Conservation (phyloP, 208 protist species). For the Trypanosoma mega region DNA sequence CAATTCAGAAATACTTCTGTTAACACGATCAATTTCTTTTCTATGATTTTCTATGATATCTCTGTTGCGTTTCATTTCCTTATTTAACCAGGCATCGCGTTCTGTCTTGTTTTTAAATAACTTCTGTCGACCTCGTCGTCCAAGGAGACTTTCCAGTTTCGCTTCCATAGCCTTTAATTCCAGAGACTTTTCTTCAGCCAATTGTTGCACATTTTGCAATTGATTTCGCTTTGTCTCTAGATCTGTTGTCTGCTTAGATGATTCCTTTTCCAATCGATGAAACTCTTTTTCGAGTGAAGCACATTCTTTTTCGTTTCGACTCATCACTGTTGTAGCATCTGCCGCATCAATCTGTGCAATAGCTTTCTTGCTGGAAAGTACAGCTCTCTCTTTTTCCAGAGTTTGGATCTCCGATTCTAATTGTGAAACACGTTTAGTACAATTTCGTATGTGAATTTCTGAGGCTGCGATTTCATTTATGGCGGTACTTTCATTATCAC, state of each 20-base stretch:
- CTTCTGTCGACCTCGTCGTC: constrained; percentile 83
- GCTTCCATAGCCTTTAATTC: constrained; percentile 48
- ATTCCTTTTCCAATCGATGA: constrained; percentile 42
- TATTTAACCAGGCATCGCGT: constrained; percentile 84
- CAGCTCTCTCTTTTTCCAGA: constrained; percentile 57
- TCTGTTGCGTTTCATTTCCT: constrained; percentile 81
- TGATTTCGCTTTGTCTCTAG: constrained; percentile 36
- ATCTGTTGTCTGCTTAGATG: constrained; percentile 30
- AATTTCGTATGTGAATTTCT: constrained; percentile 38
- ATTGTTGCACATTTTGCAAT: constrained; percentile 30
- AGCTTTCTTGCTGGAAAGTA: constrained; percentile 56
- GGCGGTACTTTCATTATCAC: constrained; percentile 35
- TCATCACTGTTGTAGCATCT: constrained; percentile 39
- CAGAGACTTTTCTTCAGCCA: constrained; percentile 33
- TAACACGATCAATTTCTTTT: constrained; percentile 42
- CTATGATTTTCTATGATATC: constrained; percentile 41
- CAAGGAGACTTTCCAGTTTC: constrained; percentile 77
- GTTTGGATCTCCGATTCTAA: constrained; percentile 54
- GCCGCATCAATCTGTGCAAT: constrained; percentile 64
- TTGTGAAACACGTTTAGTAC: constrained; percentile 36
- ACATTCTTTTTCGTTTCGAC: constrained; percentile 45
- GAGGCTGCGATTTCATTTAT: constrained; percentile 46
- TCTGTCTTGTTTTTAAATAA: constrained; percentile 91
- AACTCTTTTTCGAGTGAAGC: constrained; percentile 56
- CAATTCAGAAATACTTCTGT: constrained; percentile 38